phyloP scores from a whole-genome alignment of 139 green algal genomes.

The Coelastrella sp. region DNA sequence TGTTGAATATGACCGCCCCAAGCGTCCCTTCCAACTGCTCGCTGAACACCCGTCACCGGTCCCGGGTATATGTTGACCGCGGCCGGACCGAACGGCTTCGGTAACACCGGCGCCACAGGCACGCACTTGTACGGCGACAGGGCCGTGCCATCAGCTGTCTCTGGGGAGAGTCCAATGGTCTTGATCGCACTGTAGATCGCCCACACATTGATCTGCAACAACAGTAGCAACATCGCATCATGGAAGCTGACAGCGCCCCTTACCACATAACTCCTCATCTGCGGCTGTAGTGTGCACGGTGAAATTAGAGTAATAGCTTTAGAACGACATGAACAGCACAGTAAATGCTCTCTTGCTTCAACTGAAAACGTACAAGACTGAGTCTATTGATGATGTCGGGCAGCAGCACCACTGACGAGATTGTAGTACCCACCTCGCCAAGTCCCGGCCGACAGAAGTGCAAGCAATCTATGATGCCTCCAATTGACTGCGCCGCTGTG shows the following conservation, averaged over 20 bases:
- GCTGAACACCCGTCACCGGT: background rate
- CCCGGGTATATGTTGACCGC: background rate
- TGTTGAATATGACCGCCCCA: background rate
- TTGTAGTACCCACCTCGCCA: background rate
- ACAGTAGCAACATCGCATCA: background rate
- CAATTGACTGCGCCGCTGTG: background rate
- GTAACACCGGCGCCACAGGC: background rate
- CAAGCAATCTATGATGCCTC: constrained; percentile 12
- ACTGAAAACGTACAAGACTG: background rate
- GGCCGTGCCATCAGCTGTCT: background rate
- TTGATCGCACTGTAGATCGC: background rate
- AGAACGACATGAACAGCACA: too few species aligned
- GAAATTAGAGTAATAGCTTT: too few species aligned
- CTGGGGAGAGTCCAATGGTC: background rate
- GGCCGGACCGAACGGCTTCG: background rate
- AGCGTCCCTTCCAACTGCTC: background rate
- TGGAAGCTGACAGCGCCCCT: background rate
- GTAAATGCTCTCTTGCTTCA: background rate
- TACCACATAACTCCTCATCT: background rate
- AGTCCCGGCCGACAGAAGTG: constrained; percentile 21
- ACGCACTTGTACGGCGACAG: background rate
- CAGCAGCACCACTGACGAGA: background rate
- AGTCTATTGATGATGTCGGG: background rate
- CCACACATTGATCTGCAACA: constrained; percentile 5
- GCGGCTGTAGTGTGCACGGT: background rate